These are phyloP conservation scores for Kluyveromyces marxianus DNA, from an alignment of 1,139 yeast species.

Conservation along the genomic window DNA sequence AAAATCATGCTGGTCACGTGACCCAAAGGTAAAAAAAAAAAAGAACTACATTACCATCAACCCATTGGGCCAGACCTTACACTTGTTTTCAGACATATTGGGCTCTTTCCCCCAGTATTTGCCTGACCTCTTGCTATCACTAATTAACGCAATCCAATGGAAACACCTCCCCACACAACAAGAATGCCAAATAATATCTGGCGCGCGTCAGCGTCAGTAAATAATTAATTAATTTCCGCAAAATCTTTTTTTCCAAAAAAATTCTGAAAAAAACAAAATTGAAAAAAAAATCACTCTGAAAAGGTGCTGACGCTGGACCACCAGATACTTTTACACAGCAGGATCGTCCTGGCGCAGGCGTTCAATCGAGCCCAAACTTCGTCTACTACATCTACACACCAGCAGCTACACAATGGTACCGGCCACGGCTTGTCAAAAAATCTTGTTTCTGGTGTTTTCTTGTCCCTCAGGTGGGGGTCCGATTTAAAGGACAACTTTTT, in stretches of 20 bases:
- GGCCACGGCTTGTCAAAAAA: neutral
- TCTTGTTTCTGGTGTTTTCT: neutral
- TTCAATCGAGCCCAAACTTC: neutral
- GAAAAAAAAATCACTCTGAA: neutral
- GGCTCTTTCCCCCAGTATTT: too few species aligned
- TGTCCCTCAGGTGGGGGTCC: neutral
- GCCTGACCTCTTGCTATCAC: too few species aligned
- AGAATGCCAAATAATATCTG: neutral
- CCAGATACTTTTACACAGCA: too few species aligned
- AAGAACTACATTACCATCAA: too few species aligned
- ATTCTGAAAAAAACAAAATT: neutral
- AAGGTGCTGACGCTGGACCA: slow-evolving; percentile 1
- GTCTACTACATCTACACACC: neutral
- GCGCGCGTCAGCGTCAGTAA: slow-evolving; percentile 6
- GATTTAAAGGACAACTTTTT: too few species aligned
- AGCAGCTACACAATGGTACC: neutral
- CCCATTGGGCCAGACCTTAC: too few species aligned
- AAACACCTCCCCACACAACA: too few species aligned
- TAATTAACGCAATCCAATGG: too few species aligned
- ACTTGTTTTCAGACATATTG: too few species aligned
- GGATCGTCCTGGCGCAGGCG: slow-evolving; percentile 2
- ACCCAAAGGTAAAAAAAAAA: too few species aligned
- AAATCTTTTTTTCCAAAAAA: neutral
- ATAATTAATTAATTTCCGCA: neutral
- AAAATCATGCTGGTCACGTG: too few species aligned